phyloP scores from a whole-genome alignment of 192 early-diverging fungal species.

The Backusella parvicylindrica region DNA sequence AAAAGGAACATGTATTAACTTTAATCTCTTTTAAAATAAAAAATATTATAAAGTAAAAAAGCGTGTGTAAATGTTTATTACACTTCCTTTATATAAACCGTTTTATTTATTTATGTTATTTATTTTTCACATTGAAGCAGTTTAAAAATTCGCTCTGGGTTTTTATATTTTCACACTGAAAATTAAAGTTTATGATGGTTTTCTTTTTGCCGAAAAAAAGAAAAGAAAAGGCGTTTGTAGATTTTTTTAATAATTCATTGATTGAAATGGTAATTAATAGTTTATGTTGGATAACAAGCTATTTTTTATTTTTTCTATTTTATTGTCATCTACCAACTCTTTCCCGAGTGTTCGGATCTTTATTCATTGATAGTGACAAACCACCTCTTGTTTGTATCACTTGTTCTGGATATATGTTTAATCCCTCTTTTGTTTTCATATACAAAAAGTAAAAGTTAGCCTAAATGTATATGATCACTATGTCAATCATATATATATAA shows the following conservation, averaged over 20 bases:
- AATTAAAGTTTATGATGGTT: background rate
- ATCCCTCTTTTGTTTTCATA: background rate
- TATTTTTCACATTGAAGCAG: background rate
- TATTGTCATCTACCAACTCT: background rate
- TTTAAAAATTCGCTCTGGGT: background rate
- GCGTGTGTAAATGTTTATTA: background rate
- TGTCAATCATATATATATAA: too few species aligned
- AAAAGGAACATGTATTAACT: background rate
- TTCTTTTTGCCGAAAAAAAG: background rate
- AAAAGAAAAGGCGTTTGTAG: background rate
- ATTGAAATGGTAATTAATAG: background rate
- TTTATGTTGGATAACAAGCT: background rate
- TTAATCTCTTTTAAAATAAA: background rate
- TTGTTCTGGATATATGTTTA: background rate
- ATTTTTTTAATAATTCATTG: background rate
- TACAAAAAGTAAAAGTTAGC: too few species aligned
- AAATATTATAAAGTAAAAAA: background rate
- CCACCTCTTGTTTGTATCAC: background rate
- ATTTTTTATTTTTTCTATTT: background rate
- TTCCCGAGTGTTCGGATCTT: background rate
- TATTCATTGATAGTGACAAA: background rate
- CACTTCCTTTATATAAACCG: background rate
- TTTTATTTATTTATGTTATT: background rate
- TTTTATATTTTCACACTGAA: background rate
- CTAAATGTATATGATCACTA: too few species aligned